phyloP scores from a whole-genome alignment of 805 yeast species.

The Wickerhamia fluorescens region DNA sequence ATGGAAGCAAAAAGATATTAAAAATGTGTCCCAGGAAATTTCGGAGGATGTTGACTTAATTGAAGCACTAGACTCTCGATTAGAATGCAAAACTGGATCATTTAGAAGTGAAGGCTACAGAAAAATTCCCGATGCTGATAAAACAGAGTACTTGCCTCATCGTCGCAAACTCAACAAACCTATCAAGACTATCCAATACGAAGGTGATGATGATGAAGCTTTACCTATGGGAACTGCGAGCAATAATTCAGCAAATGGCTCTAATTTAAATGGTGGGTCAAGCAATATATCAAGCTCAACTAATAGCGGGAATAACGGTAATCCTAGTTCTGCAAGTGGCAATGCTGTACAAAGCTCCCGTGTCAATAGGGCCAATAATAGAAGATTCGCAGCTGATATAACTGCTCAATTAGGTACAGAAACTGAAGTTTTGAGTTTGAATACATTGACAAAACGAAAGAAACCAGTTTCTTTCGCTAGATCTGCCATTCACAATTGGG shows the following conservation, averaged over 20 bases:
- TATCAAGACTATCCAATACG: constrained; percentile 66
- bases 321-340: constrained; percentile 15
- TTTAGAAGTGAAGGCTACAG: constrained; percentile 68
- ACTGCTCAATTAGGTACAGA: constrained; percentile 79
- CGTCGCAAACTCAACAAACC: constrained; percentile 64
- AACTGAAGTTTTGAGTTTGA: constrained; percentile 73
- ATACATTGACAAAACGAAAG: constrained; percentile 81
- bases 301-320: constrained; percentile 7
- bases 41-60: constrained; percentile 20
- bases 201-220: constrained; percentile 36
- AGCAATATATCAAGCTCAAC: constrained; percentile 7
- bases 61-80: constrained; percentile 20
- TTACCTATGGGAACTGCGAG: constrained; percentile 2
- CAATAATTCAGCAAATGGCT: constrained; percentile 3
- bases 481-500: constrained; percentile 98
- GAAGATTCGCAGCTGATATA: constrained; percentile 85
- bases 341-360: constrained; percentile 74
- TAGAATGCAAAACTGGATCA: constrained; percentile 47
- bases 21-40: constrained; percentile 17
- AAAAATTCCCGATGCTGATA: constrained; percentile 66
- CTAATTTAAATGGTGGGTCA: constrained; percentile 12
- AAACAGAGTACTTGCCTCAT: constrained; percentile 75
- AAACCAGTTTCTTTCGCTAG: constrained; percentile 96
- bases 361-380: constrained; percentile 76
- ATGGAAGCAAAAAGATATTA: constrained; percentile 46